phyloP scores from a whole-genome alignment of 164 flowering plant genomes.

The Vitis rupestris region DNA sequence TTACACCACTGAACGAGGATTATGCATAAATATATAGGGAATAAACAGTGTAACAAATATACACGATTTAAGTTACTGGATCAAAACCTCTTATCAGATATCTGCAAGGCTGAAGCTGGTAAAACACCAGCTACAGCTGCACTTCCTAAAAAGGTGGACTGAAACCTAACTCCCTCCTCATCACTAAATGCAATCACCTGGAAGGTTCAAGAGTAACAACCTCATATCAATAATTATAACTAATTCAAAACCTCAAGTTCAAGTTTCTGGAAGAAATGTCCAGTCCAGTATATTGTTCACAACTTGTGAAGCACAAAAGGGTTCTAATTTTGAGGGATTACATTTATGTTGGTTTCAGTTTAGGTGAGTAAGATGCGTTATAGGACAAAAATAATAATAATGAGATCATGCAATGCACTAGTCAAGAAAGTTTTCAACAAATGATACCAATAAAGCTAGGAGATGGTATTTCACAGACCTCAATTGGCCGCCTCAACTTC shows the following conservation, averaged over 20 bases:
- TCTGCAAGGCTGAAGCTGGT: slow-evolving; percentile 62
- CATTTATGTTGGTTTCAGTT: no score
- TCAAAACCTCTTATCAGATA: slow-evolving; percentile 80
- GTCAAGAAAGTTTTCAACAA: background rate
- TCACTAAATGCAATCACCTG: slow-evolving; percentile 98
- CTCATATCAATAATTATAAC: background rate
- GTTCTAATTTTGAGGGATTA: background rate
- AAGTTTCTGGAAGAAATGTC: background rate
- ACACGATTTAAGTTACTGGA: slow-evolving; percentile 3
- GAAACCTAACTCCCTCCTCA: slow-evolving; percentile 98
- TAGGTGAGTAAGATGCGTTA: no score
- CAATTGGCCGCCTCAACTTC: slow-evolving; percentile 70
- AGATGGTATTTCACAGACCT: slow-evolving; percentile 46
- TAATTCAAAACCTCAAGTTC: background rate
- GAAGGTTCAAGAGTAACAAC: slow-evolving; percentile 9
- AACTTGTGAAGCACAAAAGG: slow-evolving; percentile 3
- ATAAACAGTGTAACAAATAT: background rate
- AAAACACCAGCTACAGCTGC: slow-evolving; percentile 86
- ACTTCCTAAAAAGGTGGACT: slow-evolving; percentile 92
- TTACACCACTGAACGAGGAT: slow-evolving; percentile 61
- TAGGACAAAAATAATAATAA: background rate
- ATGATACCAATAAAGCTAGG: background rate
- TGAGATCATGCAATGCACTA: background rate
- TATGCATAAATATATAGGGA: slow-evolving; percentile 21
- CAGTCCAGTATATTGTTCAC: background rate